Base-by-base conservation (phyloP, 2,329 filamentous ascomycete species). In the Pseudogymnoascus pannorum region DNA sequence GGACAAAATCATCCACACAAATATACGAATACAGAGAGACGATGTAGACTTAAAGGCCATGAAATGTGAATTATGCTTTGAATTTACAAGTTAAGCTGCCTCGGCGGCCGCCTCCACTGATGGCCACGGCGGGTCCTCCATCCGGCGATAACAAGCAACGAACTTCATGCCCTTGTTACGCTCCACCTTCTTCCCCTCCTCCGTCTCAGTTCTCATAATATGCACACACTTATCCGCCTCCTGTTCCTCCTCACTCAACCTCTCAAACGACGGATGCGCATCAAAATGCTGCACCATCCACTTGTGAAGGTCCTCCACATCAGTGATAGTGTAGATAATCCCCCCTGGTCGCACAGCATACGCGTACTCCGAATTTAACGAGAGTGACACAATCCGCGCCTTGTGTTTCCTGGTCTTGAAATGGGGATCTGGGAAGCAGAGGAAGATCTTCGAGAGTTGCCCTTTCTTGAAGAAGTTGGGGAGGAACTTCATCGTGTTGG, bases 401-500 rank as follows among this genome's bases (percentile, higher is more conserved):
- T 99, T 99, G 79, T 97, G 94, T 75, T 99, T 99, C 65, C 93
- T 84, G 11, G 91, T 86, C 76, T 99, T 99, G 80, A 99, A 99
- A 75, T 99, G 94, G 63, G 94, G 94, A 71, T 99, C 94, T 0
- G 94, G 94, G 72, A 99, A 99, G 78, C 94, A 99, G 69, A 99
- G 89, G 75, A 99, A 99, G 72, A 97, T 90, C 72, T 95, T 95
- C 65, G 82, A 84, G 12, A 99, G 84, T 72, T 97, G 92, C 12
- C 77, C 80, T 70, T 87, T 89, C 60, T 76, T 78, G 79, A 99
- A 97, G 80, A 97, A 96, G 72, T 99, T 97, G 64, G 95, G 93
- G n/a, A 99, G 79, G 75, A 97, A 99, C 74, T 99, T 99, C 94
- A 99, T 99, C 4, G 91, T 91, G 77, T 99, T 99, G 66, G 91